These are phyloP conservation scores for Podaxis sp. DNA, from an alignment of 768 basidiomycete genomes.

Conservation along the genomic window DNA sequence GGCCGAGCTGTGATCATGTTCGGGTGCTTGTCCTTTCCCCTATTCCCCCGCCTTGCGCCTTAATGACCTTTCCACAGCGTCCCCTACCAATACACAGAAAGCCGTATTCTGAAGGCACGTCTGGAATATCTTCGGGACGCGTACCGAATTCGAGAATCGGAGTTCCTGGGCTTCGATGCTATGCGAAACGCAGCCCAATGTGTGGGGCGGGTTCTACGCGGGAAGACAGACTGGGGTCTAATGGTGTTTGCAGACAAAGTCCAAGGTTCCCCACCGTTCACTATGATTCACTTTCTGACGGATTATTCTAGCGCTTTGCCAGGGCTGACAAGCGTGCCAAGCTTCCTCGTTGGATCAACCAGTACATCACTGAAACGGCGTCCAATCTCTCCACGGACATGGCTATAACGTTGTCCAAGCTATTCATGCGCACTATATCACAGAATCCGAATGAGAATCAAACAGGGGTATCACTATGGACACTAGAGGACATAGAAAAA, in stretches of 20 bases:
- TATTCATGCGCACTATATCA: conserved; percentile 98
- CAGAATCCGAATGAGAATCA: conserved; percentile 97
- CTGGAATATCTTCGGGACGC: conserved; percentile 98
- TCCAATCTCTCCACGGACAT: conserved; percentile 98
- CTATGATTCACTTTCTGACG: neutral
- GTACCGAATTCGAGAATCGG: conserved; percentile 96
- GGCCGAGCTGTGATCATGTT: conserved; percentile 99
- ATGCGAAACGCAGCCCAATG: conserved; percentile 99
- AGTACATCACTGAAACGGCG: conserved; percentile 97
- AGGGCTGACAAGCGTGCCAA: conserved; percentile 93
- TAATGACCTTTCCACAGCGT: conserved; percentile 50
- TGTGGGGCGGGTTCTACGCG: conserved; percentile 94
- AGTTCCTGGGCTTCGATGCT: conserved; percentile 98
- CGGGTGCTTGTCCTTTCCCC: conserved; percentile 54
- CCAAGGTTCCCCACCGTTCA: neutral
- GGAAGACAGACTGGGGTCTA: conserved; percentile 99
- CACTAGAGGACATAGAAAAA: conserved; percentile 85
- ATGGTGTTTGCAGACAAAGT: conserved; percentile 99
- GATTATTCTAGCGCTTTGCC: conserved; percentile 70
- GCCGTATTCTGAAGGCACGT: conserved; percentile 94
- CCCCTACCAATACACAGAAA: conserved; percentile 98
- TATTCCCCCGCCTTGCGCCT: conserved; percentile 15
- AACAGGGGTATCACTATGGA: conserved; percentile 94
- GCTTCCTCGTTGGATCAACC: conserved; percentile 98
- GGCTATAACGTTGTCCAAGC: conserved; percentile 90